Percentiles rank a stretch among this genome's conserved stretches.
These are phyloP conservation scores for Pascua sp. DNA, from an alignment of 1,284 basidiomycete genomes.

Conservation along the genomic window DNA sequence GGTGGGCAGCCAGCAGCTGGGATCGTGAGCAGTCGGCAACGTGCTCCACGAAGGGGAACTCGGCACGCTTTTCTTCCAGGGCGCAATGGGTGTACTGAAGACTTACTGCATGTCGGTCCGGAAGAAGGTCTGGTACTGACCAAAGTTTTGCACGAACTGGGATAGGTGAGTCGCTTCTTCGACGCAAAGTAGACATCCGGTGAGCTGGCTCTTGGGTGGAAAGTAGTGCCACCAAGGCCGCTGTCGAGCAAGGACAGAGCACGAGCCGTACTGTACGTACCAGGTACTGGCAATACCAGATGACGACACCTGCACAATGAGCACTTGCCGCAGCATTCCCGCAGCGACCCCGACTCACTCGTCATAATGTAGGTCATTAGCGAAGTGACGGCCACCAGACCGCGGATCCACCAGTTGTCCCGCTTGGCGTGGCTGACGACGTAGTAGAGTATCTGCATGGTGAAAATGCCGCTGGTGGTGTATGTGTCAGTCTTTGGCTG, in stretches of 20 bases:
- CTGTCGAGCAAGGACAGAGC: neutral
- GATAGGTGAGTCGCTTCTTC: no score
- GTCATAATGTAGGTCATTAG: neutral
- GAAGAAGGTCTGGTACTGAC: slow-evolving; percentile 15
- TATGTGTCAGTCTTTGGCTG: no score
- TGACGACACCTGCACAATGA: neutral
- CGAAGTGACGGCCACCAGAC: neutral
- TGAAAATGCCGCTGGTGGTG: slow-evolving; percentile 25
- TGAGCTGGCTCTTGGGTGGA: neutral
- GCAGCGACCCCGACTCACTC: neutral
- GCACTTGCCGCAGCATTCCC: neutral
- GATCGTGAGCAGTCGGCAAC: neutral
- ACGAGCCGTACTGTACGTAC: neutral
- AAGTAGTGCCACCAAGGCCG: neutral
- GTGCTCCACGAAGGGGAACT: neutral
- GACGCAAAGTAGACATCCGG: no score
- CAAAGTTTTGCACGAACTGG: slow-evolving; percentile 27
- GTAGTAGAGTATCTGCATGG: slow-evolving; percentile 21
- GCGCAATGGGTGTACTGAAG: no score
- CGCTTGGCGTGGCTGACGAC: slow-evolving; percentile 8
- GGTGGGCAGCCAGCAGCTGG: slow-evolving; percentile 18
- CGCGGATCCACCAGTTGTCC: slow-evolving; percentile 26
- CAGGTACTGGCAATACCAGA: slow-evolving; percentile 1
- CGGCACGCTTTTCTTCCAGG: no score
- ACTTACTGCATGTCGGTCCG: slow-evolving; percentile 13